These are phyloP conservation scores for Neofusicoccum umdonicola DNA, from an alignment of 2,329 filamentous ascomycete species.

Conservation along the genomic window DNA sequence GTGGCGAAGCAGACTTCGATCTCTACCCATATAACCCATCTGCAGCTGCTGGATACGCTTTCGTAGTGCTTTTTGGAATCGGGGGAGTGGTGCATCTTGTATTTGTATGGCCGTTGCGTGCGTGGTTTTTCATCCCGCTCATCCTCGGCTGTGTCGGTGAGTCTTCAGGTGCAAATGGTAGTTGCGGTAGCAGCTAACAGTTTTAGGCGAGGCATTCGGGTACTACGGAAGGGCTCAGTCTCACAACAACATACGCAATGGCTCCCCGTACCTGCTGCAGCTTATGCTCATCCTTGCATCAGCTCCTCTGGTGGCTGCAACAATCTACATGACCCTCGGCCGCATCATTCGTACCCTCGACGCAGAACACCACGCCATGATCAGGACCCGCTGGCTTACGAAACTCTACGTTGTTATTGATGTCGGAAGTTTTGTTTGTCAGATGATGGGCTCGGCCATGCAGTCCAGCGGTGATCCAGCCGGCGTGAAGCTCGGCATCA, in stretches of 20 bases:
- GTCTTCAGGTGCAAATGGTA: no score
- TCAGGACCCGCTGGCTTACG: slow-evolving; percentile 17
- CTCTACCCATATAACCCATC: no score
- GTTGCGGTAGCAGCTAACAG: no score
- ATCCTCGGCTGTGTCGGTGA: no score
- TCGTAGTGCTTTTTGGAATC: no score
- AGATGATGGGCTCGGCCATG: slow-evolving; percentile 24
- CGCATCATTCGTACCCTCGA: slow-evolving; percentile 37
- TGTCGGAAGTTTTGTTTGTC: slow-evolving; percentile 24
- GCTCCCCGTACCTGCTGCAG: slow-evolving; percentile 44
- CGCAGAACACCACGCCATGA: slow-evolving; percentile 22
- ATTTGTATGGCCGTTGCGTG: no score
- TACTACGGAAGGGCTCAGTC: slow-evolving; percentile 45
- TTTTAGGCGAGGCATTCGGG: slow-evolving; percentile 35
- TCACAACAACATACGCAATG: slow-evolving; percentile 30
- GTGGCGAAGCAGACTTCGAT: no score
- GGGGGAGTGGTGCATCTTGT: no score
- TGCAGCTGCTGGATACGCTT: no score
- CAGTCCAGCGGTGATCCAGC: slow-evolving; percentile 19
- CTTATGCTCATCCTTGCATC: slow-evolving; percentile 45
- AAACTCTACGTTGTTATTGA: slow-evolving; percentile 26
- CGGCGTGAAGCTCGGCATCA: slow-evolving; percentile 30
- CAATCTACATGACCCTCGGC: slow-evolving; percentile 23
- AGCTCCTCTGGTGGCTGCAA: slow-evolving; percentile 47
- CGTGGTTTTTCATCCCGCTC: no score